Base-by-base conservation (phyloP, 148 eudicot genomes). In the Vaccinium myrtillus region DNA sequence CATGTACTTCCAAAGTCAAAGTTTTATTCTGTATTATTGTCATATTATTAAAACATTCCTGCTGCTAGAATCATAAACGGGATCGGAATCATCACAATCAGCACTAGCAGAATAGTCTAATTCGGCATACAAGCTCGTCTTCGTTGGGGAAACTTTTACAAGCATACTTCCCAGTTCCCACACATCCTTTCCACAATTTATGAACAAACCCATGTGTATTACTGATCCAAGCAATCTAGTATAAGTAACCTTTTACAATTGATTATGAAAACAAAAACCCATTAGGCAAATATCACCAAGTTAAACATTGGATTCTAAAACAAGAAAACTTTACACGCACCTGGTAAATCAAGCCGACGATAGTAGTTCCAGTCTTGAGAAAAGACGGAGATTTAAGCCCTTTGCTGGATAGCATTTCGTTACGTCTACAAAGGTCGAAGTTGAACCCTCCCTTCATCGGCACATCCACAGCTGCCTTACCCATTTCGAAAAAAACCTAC, bases 361-460 rank as follows among this genome's bases (percentile, higher is more conserved):
- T 94, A 11, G 94, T 94, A 19, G 98, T 94, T 46, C 98, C 96
- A 63, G 94, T 94, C 87, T 94, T 94, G 49, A 91, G 90, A 83
- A 87, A 93, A 32, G 89, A 76, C 0, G 94, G 85, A 75, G 88
- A 61, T 70, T 89, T 85, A 55, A 90, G 82, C 23, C 98, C 96
- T 74, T 91, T 93, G 23, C 87, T 88, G 53, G 87, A 55, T 77
- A 94, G 87, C 94, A 93, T 93, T 8, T 90, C 92, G 77, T 94
- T 94, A 81, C 96, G 87, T 56, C 87, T 92, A 84, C 94, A 94
- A 19, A 89, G 86, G 86, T 94, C 96, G 87, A 92, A 94, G 74
- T 87, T 89, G 81, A 93, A 94, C 19, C 96, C 96, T 18, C 94
- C 94, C 80, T 92, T 94, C 46, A 87, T 75, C 4, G 98, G 98